Conservation (phyloP, 371 early-diverging fungal species). For the Choanephora cucurbitarum region DNA sequence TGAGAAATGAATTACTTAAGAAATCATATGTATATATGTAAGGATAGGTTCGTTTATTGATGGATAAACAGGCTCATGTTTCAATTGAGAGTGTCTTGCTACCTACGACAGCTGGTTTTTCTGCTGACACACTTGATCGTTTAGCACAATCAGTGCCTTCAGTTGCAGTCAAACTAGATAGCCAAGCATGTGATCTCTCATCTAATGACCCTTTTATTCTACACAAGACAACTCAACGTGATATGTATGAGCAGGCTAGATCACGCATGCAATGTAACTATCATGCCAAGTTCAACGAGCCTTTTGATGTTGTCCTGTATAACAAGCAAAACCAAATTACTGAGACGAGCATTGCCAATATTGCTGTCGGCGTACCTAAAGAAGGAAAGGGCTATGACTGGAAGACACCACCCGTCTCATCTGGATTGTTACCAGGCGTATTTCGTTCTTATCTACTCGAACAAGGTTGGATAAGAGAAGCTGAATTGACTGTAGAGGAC, state of each 20-base stretch:
- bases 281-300: constrained; percentile 23
- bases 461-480: constrained; percentile 27
- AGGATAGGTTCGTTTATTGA: constrained; percentile 50
- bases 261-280: constrained; percentile 36
- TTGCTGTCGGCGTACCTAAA: constrained; percentile 43
- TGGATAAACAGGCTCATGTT: constrained; percentile 37
- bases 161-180: constrained; percentile 42
- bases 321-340: constrained; percentile 53
- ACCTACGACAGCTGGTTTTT: constrained; percentile 5
- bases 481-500: constrained; percentile 44
- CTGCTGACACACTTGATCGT: constrained; percentile 8
- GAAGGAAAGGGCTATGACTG: constrained; percentile 23
- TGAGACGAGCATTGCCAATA: constrained; percentile 64
- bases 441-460: constrained; percentile 49
- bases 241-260: constrained; percentile 54
- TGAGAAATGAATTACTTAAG: too few species aligned
- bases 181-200: constrained; percentile 22
- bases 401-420: constrained; percentile 50
- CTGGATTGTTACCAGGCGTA: constrained; percentile 55
- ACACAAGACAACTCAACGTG: constrained; percentile 63
- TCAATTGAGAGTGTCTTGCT: constrained; percentile 47
- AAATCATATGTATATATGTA: too few species aligned
- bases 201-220: constrained; percentile 45
- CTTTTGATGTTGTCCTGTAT: constrained; percentile 61
- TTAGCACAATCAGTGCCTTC: constrained; percentile 11